Evolutionary conservation across 2,329 filamentous ascomycete genomes (phyloP), one percentile per base, ranked within the genome.

Genomic region (Ophiostoma perfectum): DNA sequence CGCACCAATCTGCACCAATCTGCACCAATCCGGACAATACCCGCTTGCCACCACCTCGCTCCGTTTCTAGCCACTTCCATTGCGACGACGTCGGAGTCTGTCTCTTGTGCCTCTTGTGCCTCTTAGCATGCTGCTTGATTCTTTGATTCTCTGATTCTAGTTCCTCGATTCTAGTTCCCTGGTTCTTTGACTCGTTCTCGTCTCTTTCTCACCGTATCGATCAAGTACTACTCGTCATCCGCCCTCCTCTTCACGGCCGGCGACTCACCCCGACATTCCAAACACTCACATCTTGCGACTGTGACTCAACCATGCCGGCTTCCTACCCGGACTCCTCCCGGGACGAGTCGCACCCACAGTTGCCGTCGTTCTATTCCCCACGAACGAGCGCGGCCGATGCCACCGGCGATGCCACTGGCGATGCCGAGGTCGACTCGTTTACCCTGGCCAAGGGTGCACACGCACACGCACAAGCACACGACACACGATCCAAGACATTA

Each of bases 301-400:
- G 27, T 27, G 27, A 27, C 39, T 42, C 3, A 5, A 42, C 6
- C 14, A 66, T 69, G 68, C 68, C 65, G 8, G 65, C 65, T 65
- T 62, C 68, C 8, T 44, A 52, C 55, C 12, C 65, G 7, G 27
- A 36, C n/a, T 6, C 36, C 14, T 5, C 12, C 18, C 39, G 39
- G 45, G 45, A 52, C 42, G 39, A 45, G 39, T 16, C 45, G 18
- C 49, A 55, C 14, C 39, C 66, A 49, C 11, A 64, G 66, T 47
- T 72, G 18, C 71, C 71, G 16, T 72, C 71, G 4, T 72, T 72
- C 27, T 72, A 72, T 58, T 69, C 72, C 39, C 70, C 69, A 60
- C 70, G 71, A 65, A 70, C 71, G 6, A 62, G 52, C 41, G 67
- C 72, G 14, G 62, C 68, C 18, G 67, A 70, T 44, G 60, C 67